Percentiles rank a stretch among this genome's conserved stretches.
Conservation (phyloP, 305 asterid species). For the Fraxinus velutina region DNA sequence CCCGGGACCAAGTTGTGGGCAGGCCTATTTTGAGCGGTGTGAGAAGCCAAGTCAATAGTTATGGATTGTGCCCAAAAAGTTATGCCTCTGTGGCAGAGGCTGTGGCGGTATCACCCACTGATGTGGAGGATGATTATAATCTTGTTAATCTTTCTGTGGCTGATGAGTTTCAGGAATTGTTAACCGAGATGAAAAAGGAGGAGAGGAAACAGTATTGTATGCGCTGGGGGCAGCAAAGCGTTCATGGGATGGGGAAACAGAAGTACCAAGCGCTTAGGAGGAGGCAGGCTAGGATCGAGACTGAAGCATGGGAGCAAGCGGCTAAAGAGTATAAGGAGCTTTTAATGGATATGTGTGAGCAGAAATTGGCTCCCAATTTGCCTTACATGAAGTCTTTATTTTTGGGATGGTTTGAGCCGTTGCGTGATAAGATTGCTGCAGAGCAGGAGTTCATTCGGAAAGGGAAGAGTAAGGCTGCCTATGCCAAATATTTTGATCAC, state of each 20-base stretch:
- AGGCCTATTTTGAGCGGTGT: slow-evolving; percentile 17
- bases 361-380: slow-evolving; percentile 88
- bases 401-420: slow-evolving; percentile 96
- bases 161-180: slow-evolving; percentile 52
- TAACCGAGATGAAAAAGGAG: slow-evolving; percentile 54
- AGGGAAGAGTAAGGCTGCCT: slow-evolving; percentile 54
- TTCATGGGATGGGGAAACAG: slow-evolving; percentile 39
- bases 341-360: slow-evolving; percentile 81
- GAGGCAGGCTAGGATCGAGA: slow-evolving; percentile 82
- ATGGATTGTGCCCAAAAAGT: slow-evolving; percentile 39
- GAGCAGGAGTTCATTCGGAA: slow-evolving; percentile 65
- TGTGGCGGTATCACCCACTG: slow-evolving; percentile 46
- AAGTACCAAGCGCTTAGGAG: slow-evolving; percentile 49
- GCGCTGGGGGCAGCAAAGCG: slow-evolving; percentile 36
- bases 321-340: slow-evolving; percentile 80
- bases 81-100: slow-evolving; percentile 83
- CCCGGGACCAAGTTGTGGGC: slow-evolving; percentile 26
- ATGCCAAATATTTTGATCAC: slow-evolving; percentile 56
- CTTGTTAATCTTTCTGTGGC: slow-evolving; percentile 27
- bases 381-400: slow-evolving; percentile 86
- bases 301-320: slow-evolving; percentile 92
- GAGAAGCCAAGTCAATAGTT: slow-evolving; percentile 22
- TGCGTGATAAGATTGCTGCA: slow-evolving; percentile 57
- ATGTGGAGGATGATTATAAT: slow-evolving; percentile 42
- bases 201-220: slow-evolving; percentile 35